phyloP scores from a whole-genome alignment of 2,329 filamentous ascomycete species.

The Penicillium sp. region DNA sequence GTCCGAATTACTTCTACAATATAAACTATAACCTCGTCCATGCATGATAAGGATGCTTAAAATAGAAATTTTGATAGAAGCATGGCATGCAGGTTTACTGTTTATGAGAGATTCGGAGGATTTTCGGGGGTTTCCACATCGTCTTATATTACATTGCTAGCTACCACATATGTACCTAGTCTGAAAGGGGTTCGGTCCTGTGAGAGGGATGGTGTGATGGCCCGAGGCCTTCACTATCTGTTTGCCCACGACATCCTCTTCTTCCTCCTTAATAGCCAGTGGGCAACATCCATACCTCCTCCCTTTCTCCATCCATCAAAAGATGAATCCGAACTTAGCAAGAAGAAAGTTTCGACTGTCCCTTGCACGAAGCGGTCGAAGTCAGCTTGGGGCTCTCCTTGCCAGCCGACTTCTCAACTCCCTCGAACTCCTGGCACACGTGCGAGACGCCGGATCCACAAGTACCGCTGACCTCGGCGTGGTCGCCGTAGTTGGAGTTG shows the following conservation, averaged over 20 bases:
- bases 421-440: conserved; percentile 39
- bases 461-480: conserved; percentile 24
- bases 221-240: not conserved
- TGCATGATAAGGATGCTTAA: not conserved
- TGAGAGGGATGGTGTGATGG: not conserved
- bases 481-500: conserved; percentile 43
- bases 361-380: conserved; percentile 5
- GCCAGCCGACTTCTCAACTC: conserved; percentile 8
- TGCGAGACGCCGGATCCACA: conserved; percentile 31
- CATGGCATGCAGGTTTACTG: not conserved
- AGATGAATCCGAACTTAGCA: not conserved
- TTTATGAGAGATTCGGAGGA: not conserved
- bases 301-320: not conserved
- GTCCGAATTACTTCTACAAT: too few species aligned
- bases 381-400: conserved; percentile 5
- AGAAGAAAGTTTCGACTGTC: conserved; percentile 4
- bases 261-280: not conserved
- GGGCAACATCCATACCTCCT: not conserved
- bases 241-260: not conserved
- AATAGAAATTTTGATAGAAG: not conserved
- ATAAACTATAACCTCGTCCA: not conserved
- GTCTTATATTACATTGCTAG: not conserved
- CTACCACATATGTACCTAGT: not conserved
- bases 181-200: not conserved
- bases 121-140: not conserved